These are phyloP conservation scores for Fusarium subtropicale DNA, from an alignment of 2,329 filamentous ascomycete species.

Conservation along the genomic window DNA sequence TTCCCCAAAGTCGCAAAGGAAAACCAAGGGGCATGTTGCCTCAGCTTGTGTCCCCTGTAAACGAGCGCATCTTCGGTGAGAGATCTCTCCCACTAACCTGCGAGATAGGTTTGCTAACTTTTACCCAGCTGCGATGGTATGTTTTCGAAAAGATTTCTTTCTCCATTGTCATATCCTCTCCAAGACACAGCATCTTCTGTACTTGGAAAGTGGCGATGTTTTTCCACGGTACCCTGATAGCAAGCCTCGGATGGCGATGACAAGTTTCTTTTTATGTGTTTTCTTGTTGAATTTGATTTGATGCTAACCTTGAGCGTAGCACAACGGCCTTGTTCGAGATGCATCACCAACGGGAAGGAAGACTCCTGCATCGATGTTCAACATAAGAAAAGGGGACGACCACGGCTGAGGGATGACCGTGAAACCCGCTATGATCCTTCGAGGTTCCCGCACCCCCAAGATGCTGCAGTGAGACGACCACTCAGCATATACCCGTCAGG, in stretches of 20 bases:
- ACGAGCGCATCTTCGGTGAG: slow-evolving; percentile 79
- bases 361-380: slow-evolving; percentile 85
- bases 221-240: neutral
- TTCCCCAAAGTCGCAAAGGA: slow-evolving; percentile 72
- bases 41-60: slow-evolving; percentile 90
- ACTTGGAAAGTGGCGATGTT: neutral
- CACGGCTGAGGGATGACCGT: slow-evolving; percentile 78
- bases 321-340: slow-evolving; percentile 82
- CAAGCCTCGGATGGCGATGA: neutral
- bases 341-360: slow-evolving; percentile 81
- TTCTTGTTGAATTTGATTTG: neutral
- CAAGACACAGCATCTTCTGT: neutral
- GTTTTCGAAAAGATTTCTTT: slow-evolving; percentile 51
- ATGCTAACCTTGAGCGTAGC: slow-evolving; percentile 61
- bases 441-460: slow-evolving; percentile 60
- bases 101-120: slow-evolving; percentile 25
- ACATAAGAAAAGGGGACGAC: slow-evolving; percentile 85
- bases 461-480: slow-evolving; percentile 62
- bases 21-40: slow-evolving; percentile 83
- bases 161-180: neutral
- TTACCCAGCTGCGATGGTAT: slow-evolving; percentile 70
- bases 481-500: slow-evolving; percentile 63
- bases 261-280: neutral
- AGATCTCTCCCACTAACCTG: neutral
- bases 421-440: slow-evolving; percentile 68